Evolutionary conservation across 495 filamentous ascomycete species (phyloP), one percentile per base, ranked within the genome.

Genomic region (Rostrohypoxylon terebratum): DNA sequence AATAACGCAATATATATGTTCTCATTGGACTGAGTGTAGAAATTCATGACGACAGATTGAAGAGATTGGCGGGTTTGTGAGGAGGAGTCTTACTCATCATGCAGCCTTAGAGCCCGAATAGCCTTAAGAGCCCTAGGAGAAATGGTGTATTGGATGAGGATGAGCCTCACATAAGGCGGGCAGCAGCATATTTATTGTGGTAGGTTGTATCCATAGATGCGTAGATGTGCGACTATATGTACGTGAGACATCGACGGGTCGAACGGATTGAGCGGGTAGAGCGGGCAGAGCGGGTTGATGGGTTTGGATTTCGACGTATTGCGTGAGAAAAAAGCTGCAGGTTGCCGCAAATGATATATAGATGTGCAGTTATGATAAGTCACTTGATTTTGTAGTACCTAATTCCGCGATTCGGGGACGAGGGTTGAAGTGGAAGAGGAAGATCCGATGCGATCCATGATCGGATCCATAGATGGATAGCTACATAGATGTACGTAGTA

Each of bases 111-210:
- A 28, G 28, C 28, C 28, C 6, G 3, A 28, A 28, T 28, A 28
- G 28, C 28, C 28, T 28, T 28, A 28, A 3, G 28, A 71, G 62
- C 61, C 68, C 23, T 59, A 44, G 6, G 40, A 44, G 18, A n/a
- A 44, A 25, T 53, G 4, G 3, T 65, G 36, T 23, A 54, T 71
- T 57, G 31, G 40, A 54, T 61, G 62, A 61, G 57, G 31, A 54
- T 65, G 62, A 61, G 57, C 53, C 48, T 66, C 62, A 50, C 68
- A 66, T 71, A 66, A 71, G 48, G 48, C 31, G 28, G 10, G 6
- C 36, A 20, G 18, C 25, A 16, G 21, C 10, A 33, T 57, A 23
- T 47, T 58, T 42, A 13, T 14, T 42, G 36, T 38, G 8, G 8
- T 38, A 38, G 8, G 36, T 38, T 6, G 28, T 28, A 28, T 28